Conservation (phyloP, 2,329 filamentous ascomycete species). For the Dichotomopilus funicola region DNA sequence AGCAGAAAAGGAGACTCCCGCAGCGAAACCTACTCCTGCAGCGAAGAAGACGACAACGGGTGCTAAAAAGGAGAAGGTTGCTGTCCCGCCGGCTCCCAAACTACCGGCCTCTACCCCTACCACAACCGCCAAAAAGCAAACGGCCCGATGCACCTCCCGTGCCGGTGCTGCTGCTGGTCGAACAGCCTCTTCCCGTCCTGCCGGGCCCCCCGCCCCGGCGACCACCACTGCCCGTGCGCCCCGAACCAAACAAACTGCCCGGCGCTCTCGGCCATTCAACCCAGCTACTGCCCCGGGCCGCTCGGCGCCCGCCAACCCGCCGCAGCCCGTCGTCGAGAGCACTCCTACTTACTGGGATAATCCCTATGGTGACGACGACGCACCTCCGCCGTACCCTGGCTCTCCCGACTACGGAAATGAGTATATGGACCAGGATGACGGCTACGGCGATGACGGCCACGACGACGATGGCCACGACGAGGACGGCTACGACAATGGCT, state of each 20-base stretch:
- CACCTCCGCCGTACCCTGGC: constrained; percentile 15
- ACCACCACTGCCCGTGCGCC: too few species aligned
- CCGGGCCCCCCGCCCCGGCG: neutral
- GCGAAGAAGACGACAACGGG: too few species aligned
- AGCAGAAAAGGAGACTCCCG: too few species aligned
- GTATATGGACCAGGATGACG: too few species aligned
- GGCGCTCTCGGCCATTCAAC: constrained; percentile 1
- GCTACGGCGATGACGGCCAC: too few species aligned
- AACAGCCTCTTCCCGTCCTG: neutral
- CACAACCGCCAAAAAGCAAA: neutral
- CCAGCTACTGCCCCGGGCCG: neutral
- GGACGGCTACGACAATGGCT: constrained; percentile 11
- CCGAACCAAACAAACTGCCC: neutral
- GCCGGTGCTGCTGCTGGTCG: too few species aligned
- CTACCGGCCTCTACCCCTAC: too few species aligned
- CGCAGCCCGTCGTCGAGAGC: neutral
- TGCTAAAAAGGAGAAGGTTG: too few species aligned
- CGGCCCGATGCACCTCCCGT: too few species aligned
- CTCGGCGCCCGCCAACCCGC: neutral
- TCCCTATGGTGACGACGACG: constrained; percentile 1
- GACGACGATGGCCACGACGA: neutral
- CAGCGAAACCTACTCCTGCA: too few species aligned
- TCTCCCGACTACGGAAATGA: neutral
- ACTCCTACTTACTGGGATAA: constrained; percentile 10
- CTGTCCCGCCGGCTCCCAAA: too few species aligned